Conservation (phyloP, 805 yeast species). For the Scheffersomyces lignosus region DNA sequence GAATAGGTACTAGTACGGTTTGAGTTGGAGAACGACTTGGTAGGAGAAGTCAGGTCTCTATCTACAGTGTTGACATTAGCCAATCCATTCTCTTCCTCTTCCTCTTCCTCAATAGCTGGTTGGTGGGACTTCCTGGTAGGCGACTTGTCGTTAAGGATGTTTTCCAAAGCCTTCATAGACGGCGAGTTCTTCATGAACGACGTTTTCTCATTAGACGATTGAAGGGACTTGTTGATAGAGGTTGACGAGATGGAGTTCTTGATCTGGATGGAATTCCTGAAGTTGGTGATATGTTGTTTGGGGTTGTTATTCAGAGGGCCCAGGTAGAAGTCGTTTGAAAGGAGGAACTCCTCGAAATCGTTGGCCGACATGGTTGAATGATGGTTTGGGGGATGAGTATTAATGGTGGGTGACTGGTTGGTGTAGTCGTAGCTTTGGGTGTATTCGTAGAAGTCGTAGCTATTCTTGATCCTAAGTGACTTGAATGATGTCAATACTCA, state of each 20-base stretch:
- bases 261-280: slow-evolving; percentile 28
- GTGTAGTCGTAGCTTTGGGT: slow-evolving; percentile 3
- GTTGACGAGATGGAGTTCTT: slow-evolving; percentile 25
- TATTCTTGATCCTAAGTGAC: too few relatives aligned
- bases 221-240: slow-evolving; percentile 16
- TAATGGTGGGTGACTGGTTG: slow-evolving; percentile 8
- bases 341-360: slow-evolving; percentile 6
- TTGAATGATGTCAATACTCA: too few relatives aligned
- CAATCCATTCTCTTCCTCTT: slow-evolving; percentile 10
- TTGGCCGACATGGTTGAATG: neutral
- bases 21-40: neutral
- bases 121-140: neutral
- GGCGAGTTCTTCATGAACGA: slow-evolving; percentile 40
- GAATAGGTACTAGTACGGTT: slow-evolving; percentile 9
- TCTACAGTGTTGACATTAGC: slow-evolving; percentile 6
- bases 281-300: slow-evolving; percentile 21
- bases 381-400: slow-evolving; percentile 5
- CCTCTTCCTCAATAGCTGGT: slow-evolving; percentile 14
- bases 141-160: slow-evolving; percentile 23
- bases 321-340: slow-evolving; percentile 7
- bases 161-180: slow-evolving; percentile 42
- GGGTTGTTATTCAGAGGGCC: neutral
- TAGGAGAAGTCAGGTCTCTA: neutral
- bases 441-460: slow-evolving; percentile 5
- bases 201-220: slow-evolving; percentile 14